These are phyloP conservation scores for Colletotrichum falcatum DNA, from an alignment of 2,329 filamentous ascomycete genomes.

Conservation along the genomic window DNA sequence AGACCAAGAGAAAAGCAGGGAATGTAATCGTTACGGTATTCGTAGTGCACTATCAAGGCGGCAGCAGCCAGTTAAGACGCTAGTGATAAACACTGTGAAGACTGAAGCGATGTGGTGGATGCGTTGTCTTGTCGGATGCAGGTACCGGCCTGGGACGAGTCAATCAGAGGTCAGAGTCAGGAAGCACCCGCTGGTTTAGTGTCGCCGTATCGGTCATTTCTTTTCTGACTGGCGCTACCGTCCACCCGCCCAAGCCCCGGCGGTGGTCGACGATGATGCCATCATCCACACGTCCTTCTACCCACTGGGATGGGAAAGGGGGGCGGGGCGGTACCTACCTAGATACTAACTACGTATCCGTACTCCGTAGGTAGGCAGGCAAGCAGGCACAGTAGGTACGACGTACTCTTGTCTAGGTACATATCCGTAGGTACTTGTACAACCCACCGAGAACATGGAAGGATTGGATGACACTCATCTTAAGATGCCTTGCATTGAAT, in stretches of 20 bases:
- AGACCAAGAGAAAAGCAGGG: neutral
- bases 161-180: neutral
- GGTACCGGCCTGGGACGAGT: constrained; percentile 33
- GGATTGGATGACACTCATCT: neutral
- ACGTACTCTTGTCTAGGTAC: constrained; percentile 2
- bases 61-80: neutral
- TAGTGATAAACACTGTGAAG: neutral
- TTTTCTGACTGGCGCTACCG: neutral
- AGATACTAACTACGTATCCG: no score
- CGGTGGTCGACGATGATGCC: constrained; percentile 11
- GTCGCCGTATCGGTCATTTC: constrained; percentile 10
- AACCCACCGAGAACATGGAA: constrained; percentile 2
- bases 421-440: no score
- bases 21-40: neutral
- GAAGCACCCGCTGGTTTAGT: constrained; percentile 9
- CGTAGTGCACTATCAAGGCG: no score
- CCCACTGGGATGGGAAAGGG: neutral
- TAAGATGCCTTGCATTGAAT: neutral
- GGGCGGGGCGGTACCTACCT: no score
- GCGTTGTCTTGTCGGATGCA: constrained; percentile 40
- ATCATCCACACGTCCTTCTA: constrained; percentile 29
- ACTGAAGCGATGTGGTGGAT: constrained; percentile 19
- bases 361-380: no score
- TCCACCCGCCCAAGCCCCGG: neutral
- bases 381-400: no score